Percentiles rank a stretch among this genome's conserved stretches.
phyloP scores from a whole-genome alignment of 306 rosid genomes.

The Acacia confusa region DNA sequence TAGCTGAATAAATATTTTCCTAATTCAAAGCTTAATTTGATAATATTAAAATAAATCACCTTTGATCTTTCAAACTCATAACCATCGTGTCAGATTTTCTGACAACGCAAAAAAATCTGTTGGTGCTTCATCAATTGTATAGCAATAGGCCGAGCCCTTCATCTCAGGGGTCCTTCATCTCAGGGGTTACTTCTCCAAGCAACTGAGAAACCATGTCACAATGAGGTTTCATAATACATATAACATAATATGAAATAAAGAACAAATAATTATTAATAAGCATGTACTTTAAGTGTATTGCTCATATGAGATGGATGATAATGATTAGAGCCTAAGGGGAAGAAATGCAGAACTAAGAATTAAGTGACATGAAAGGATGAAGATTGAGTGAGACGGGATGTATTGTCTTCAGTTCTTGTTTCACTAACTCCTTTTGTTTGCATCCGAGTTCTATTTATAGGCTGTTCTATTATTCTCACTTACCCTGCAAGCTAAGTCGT shows the following conservation, averaged over 20 bases:
- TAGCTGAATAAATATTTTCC: slow-evolving; percentile 1
- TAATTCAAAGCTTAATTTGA: background rate
- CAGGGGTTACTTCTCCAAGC: slow-evolving; percentile 85
- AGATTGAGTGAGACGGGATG: background rate
- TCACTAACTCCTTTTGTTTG: no score
- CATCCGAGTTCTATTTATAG: no score
- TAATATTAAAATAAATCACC: slow-evolving; percentile 44
- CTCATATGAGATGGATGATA: background rate
- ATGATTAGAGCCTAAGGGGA: slow-evolving; percentile 6
- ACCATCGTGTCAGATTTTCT: slow-evolving; percentile 76
- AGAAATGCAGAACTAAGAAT: background rate
- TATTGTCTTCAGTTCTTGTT: background rate
- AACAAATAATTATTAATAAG: slow-evolving; percentile 9
- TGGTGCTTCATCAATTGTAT: slow-evolving; percentile 60
- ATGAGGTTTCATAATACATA: slow-evolving; percentile 18
- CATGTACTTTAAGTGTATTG: slow-evolving; percentile 1
- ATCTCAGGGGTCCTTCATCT: slow-evolving; percentile 92
- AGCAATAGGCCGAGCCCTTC: slow-evolving; percentile 77
- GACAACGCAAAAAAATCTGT: slow-evolving; percentile 68
- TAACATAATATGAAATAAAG: slow-evolving; percentile 1
- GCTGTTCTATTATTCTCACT: no score
- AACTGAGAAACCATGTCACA: slow-evolving; percentile 46
- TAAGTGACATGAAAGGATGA: background rate
- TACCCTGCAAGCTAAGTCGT: no score
- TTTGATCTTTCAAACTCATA: slow-evolving; percentile 84